phyloP scores from a whole-genome alignment of 2,329 filamentous ascomycete genomes.

The Aspergillus quadricinctus region DNA sequence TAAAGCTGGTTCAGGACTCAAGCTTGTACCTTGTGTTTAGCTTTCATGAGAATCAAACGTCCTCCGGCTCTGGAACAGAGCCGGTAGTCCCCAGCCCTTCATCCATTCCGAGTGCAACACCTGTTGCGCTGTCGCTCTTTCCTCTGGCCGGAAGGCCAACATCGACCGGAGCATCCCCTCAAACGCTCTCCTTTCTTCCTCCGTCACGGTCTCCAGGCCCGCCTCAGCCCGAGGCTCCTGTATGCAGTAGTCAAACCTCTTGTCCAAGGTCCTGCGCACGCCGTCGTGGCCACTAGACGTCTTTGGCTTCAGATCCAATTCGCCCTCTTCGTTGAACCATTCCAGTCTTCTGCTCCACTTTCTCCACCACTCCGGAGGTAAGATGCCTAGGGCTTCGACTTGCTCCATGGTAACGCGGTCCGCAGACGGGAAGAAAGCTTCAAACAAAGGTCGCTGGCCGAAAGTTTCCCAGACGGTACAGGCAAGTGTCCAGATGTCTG shows the following conservation, averaged over 20 bases:
- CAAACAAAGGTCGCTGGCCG: conserved; percentile 24
- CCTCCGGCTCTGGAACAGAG: conserved; percentile 6
- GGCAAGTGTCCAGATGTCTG: conserved; percentile 38
- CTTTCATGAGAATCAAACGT: background rate
- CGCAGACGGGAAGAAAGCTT: conserved; percentile 15
- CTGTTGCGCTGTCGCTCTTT: conserved; percentile 19
- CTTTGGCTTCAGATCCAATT: conserved; percentile 1
- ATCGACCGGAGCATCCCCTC: conserved; percentile 20
- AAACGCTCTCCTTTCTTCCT: conserved; percentile 19
- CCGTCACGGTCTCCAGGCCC: conserved; percentile 11
- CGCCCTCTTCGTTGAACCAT: conserved; percentile 21
- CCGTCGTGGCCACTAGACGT: conserved; percentile 4
- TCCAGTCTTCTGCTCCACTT: conserved; percentile 17
- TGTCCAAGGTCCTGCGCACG: conserved; percentile 9
- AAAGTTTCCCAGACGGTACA: conserved; percentile 38
- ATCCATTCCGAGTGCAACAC: conserved; percentile 23
- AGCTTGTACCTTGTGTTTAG: too few species aligned
- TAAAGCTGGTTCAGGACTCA: too few species aligned
- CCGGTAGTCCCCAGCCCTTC: conserved; percentile 16
- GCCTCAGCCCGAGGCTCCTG: conserved; percentile 22
- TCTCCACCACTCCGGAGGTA: conserved; percentile 23
- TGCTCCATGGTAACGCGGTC: conserved; percentile 25
- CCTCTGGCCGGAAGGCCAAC: conserved; percentile 16
- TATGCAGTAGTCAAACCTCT: conserved; percentile 17
- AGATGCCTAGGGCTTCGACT: conserved; percentile 23